phyloP scores from a whole-genome alignment of 495 filamentous ascomycete genomes.

The Acidomyces sp. region DNA sequence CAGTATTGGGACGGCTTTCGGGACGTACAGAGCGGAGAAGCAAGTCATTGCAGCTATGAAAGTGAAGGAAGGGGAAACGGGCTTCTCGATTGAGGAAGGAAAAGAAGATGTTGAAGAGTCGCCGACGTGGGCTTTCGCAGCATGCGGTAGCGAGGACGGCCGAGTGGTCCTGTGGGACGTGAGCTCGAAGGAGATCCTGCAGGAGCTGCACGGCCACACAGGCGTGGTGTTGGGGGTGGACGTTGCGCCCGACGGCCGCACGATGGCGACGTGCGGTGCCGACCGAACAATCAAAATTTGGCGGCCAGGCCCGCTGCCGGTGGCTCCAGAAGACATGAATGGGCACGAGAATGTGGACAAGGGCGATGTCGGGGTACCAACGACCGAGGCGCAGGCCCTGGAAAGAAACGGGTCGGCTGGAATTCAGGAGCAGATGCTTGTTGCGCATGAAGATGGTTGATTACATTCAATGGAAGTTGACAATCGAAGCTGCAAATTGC shows the following conservation, averaged over 20 bases:
- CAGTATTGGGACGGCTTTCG: constrained; percentile 72
- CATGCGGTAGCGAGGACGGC: constrained; percentile 71
- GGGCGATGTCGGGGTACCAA: too few species aligned
- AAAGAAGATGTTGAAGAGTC: too few species aligned
- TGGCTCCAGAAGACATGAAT: too few species aligned
- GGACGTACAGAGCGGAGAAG: constrained; percentile 39
- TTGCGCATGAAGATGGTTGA: too few species aligned
- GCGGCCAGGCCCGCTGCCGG: too few species aligned
- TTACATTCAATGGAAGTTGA: too few species aligned
- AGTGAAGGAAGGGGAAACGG: too few species aligned
- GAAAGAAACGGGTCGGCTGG: too few species aligned
- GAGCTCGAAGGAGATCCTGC: constrained; percentile 64
- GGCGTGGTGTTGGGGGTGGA: constrained; percentile 82
- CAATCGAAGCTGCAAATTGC: too few species aligned
- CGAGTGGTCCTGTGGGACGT: constrained; percentile 83
- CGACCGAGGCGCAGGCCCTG: too few species aligned
- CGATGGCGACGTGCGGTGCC: constrained; percentile 33
- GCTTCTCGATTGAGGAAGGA: constrained; percentile 6
- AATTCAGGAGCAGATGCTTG: too few species aligned
- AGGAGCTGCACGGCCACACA: constrained; percentile 55
- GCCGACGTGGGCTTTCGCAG: constrained; percentile 57
- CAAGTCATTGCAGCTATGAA: neutral
- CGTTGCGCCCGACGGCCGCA: constrained; percentile 34
- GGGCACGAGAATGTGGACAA: too few species aligned
- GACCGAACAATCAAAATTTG: constrained; percentile 22